Evolutionary conservation across 768 basidiomycete genomes (phyloP), one percentile per base, ranked within the genome.

Genomic region (Boletus rubescentipes): DNA sequence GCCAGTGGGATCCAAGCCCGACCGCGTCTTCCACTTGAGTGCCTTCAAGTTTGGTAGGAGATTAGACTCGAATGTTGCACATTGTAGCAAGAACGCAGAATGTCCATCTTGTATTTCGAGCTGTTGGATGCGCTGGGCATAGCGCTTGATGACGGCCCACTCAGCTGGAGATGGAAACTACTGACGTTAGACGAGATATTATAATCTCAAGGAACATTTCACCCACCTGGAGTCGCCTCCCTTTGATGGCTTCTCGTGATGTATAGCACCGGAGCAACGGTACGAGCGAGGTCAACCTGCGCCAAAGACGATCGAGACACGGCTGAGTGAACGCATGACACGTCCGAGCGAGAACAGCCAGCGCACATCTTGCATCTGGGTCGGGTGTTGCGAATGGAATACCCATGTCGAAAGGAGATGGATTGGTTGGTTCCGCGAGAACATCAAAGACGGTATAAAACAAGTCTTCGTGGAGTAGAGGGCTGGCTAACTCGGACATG

Each of bases 281-380:
- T 9, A 5, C 7, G 4, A 55, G 34, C 1, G 55, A 53, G n/a
- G 3, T 2, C 2, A 53, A 26, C 14, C 4, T 36, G 3, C 45
- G 18, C 55, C 55, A 53, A 21, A 47, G 45, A 20, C n/a, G 26
- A 9, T 55, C 16, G 15, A 53, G 38, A 8, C 50, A 39, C 6
- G 50, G 44, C 9, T 46, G 30, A 7, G 20, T 32, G 16, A 56
- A 46, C 4, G 29, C 38, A 12, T 40, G 45, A 20, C 55, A 56
- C 8, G 55, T 56, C 16, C 44, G 51, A 39, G 51, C 51, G 15
- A 52, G 43, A n/a, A 5, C 32, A 26, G 40, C 49, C 0, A 50
- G 12, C 7, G 40, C 16, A 18, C 29, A 36, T n/a, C 23, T 35
- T n/a, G n/a, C 34, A n/a, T 46, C 36, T n/a, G 6, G 26, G 18